A percentile compares a stretch with the other conserved stretches of the same genome.
phyloP scores from a whole-genome alignment of 768 basidiomycete species.

The Mycena polygramma region DNA sequence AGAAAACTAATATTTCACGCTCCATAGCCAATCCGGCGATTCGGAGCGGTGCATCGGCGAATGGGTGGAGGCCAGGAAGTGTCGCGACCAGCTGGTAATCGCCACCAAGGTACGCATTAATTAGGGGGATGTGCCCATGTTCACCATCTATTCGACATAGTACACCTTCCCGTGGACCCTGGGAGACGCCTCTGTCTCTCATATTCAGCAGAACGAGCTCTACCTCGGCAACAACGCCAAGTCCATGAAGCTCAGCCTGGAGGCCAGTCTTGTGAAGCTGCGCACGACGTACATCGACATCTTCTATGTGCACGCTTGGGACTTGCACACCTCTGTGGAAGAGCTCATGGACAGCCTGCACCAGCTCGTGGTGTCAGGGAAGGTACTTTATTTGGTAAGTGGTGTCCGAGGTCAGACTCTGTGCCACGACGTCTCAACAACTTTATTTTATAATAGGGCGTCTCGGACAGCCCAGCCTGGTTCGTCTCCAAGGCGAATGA shows the following conservation, averaged over 20 bases:
- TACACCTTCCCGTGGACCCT: background rate
- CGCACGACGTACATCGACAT: too few species aligned
- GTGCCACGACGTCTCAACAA: too few species aligned
- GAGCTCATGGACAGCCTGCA: constrained; percentile 64
- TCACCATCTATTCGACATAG: background rate
- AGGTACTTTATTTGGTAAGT: constrained; percentile 55
- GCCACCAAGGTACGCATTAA: background rate
- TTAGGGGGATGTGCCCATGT: background rate
- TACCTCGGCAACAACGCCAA: too few species aligned
- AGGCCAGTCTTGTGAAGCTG: too few species aligned
- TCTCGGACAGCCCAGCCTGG: constrained; percentile 54
- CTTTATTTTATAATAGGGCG: constrained; percentile 36
- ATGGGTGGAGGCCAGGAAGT: background rate
- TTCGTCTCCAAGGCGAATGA: constrained; percentile 51
- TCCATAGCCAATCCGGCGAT: background rate
- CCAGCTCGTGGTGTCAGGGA: constrained; percentile 55
- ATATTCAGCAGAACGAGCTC: too few species aligned
- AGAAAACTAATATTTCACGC: background rate
- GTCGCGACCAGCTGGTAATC: background rate
- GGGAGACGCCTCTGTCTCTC: too few species aligned
- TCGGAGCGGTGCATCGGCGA: background rate
- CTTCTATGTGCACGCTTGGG: too few species aligned
- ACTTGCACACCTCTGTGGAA: constrained; percentile 56
- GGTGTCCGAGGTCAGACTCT: too few species aligned
- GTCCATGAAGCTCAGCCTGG: too few species aligned